phyloP scores from a whole-genome alignment of 305 asterid genomes.

The Fraxinus floribunda region DNA sequence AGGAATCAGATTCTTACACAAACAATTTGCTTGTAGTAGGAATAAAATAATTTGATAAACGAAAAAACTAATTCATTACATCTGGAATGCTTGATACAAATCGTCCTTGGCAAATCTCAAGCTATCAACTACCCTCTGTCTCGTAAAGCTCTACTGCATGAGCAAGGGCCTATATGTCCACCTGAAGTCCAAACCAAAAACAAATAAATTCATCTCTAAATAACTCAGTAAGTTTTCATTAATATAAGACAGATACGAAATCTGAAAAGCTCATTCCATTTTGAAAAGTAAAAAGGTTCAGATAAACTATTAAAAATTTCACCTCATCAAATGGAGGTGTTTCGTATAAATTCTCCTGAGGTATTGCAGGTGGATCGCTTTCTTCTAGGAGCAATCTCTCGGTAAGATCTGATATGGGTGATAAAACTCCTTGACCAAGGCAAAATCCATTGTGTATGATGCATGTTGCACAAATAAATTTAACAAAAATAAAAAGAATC shows the following conservation, averaged over 20 bases:
- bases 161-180: slow-evolving; percentile 96
- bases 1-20: not conserved
- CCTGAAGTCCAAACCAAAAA: slow-evolving; percentile 43
- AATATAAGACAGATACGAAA: not conserved
- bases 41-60: slow-evolving; percentile 5
- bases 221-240: not conserved
- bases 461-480: slow-evolving; percentile 26
- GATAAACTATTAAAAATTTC: slow-evolving; percentile 19
- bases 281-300: not conserved
- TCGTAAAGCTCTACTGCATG: slow-evolving; percentile 91
- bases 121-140: slow-evolving; percentile 96
- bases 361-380: slow-evolving; percentile 80
- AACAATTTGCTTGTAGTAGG: not conserved
- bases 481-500: not conserved
- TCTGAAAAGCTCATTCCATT: slow-evolving; percentile 5
- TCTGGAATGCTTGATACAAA: slow-evolving; percentile 81
- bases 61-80: slow-evolving; percentile 12
- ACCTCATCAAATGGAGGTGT: slow-evolving; percentile 98
- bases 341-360: slow-evolving; percentile 70
- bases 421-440: slow-evolving; percentile 77
- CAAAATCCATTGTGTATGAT: slow-evolving; percentile 92
- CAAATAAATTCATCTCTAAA: slow-evolving; percentile 7
- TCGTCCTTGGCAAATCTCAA: slow-evolving; percentile 93
- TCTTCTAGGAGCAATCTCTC: slow-evolving; percentile 96
- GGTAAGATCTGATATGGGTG: slow-evolving; percentile 85